Evolutionary conservation across 192 early-diverging fungal species (phyloP).

Genomic region (Dissophora ornata): DNA sequence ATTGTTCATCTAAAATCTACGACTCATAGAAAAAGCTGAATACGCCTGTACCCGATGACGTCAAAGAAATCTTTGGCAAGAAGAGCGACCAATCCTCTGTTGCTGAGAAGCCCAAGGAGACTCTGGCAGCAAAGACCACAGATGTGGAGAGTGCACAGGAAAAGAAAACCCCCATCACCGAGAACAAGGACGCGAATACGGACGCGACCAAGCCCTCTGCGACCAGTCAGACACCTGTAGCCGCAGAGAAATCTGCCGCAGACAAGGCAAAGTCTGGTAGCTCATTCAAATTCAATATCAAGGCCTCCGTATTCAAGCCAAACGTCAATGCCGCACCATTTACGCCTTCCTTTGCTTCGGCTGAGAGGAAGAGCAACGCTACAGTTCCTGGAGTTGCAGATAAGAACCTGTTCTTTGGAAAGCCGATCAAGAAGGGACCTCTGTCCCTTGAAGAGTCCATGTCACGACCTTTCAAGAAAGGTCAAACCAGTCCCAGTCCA

Average conservation of each 20-base stretch:
- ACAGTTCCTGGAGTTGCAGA: background rate
- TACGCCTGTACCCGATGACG: conserved; percentile 83
- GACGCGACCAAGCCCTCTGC: conserved; percentile 15
- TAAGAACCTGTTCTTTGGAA: conserved; percentile 41
- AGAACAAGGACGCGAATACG: conserved; percentile 10
- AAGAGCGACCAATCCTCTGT: conserved; percentile 43
- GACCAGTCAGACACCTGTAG: background rate
- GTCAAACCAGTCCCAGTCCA: conserved; percentile 48
- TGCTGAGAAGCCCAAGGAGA: conserved; percentile 30
- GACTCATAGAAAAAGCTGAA: conserved; percentile 72
- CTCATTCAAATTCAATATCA: conserved; percentile 76
- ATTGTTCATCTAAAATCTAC: too few relatives aligned
- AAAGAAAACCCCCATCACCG: conserved; percentile 8
- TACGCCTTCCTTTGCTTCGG: conserved; percentile 67
- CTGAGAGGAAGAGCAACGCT: conserved; percentile 29
- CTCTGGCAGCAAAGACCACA: background rate
- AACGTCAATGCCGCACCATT: conserved; percentile 75
- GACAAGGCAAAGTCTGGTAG: conserved; percentile 21
- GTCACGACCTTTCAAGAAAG: conserved; percentile 59
- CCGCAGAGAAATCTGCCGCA: conserved; percentile 27
- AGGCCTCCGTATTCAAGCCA: conserved; percentile 82
- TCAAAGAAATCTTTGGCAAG: conserved; percentile 79
- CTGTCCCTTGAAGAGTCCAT: conserved; percentile 52
- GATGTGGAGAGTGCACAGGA: conserved; percentile 2
- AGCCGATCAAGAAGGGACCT: conserved; percentile 39